A percentile compares a stretch with the other conserved stretches of the same genome.
Conservation (phyloP, 2,329 filamentous ascomycete genomes). For the Colletotrichum trifolii region DNA sequence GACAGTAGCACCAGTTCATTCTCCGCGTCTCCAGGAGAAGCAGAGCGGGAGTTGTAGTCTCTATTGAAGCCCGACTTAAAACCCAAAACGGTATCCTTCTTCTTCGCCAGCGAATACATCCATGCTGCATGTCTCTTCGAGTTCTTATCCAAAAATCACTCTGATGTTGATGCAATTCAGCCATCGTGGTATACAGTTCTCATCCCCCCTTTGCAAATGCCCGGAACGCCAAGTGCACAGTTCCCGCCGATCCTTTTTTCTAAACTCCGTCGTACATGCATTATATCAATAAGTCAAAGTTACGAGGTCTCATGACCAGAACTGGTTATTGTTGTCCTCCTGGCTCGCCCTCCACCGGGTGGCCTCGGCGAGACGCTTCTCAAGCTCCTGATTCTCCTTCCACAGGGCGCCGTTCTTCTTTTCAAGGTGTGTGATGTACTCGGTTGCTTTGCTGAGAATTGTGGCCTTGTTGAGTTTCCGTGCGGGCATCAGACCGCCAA, state of each 20-base stretch:
- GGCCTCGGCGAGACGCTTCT: slow-evolving; percentile 40
- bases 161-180: too few relatives aligned
- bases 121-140: neutral
- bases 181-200: neutral
- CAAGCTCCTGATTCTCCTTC: slow-evolving; percentile 47
- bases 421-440: slow-evolving; percentile 51
- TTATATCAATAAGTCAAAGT: neutral
- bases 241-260: neutral
- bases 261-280: neutral
- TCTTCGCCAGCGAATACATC: too few relatives aligned
- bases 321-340: slow-evolving; percentile 10
- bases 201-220: neutral
- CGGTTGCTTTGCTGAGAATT: slow-evolving; percentile 52
- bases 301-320: neutral
- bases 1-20: too few relatives aligned
- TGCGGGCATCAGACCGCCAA: slow-evolving; percentile 46
- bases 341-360: slow-evolving; percentile 29
- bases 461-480: slow-evolving; percentile 57
- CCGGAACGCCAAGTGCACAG: neutral
- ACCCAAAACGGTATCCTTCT: too few relatives aligned
- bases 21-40: too few relatives aligned
- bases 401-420: slow-evolving; percentile 47
- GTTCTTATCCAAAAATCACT: too few relatives aligned
- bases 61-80: too few relatives aligned
- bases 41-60: too few relatives aligned